phyloP scores from a whole-genome alignment of 371 early-diverging fungal species.

The Mortierella sp. region DNA sequence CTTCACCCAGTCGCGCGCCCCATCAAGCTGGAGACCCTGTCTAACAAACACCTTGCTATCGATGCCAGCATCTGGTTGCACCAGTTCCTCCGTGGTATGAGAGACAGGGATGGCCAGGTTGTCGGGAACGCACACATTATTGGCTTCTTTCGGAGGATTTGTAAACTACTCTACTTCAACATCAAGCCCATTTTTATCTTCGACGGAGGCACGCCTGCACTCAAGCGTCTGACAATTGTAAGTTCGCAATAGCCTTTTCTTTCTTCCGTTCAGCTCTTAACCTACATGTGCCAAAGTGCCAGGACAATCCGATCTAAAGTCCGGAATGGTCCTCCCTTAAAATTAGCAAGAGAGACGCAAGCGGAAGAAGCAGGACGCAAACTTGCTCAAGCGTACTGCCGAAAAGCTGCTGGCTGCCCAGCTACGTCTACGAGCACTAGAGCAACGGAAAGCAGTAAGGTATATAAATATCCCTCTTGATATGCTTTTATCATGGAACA shows the following conservation, averaged over 20 bases:
- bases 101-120: constrained; percentile 85
- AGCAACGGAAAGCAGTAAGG: constrained; percentile 59
- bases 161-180: constrained; percentile 92
- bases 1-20: constrained; percentile 85
- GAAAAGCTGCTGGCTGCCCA: constrained; percentile 84
- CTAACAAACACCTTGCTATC: constrained; percentile 82
- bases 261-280: background rate
- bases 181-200: constrained; percentile 96
- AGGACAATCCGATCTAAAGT: no score
- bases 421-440: constrained; percentile 71
- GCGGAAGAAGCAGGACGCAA: constrained; percentile 63
- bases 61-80: constrained; percentile 98
- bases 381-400: constrained; percentile 77
- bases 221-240: constrained; percentile 86
- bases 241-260: constrained; percentile 27
- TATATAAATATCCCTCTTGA: constrained; percentile 24
- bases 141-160: constrained; percentile 94
- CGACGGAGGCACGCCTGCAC: constrained; percentile 90
- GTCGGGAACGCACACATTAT: constrained; percentile 86
- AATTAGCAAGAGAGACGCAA: constrained; percentile 65
- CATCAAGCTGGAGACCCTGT: constrained; percentile 80
- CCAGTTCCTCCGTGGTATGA: constrained; percentile 94
- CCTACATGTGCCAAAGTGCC: no score
- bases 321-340: no score
- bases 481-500: no score